Base-by-base conservation (phyloP, 345 rosid genomes). In the Brassica cretica region DNA sequence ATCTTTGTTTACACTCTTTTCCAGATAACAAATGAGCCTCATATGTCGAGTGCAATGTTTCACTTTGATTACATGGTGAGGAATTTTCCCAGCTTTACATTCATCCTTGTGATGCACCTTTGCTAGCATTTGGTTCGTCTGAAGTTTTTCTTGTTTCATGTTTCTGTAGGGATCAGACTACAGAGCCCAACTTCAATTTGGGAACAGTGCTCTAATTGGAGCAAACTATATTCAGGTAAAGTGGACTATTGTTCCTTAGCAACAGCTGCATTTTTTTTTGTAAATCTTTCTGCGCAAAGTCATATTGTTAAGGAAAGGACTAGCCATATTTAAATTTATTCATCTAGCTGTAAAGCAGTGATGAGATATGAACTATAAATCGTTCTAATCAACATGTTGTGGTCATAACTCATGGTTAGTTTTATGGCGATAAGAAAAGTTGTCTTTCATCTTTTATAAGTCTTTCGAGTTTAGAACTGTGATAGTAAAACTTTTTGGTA, bases 201-300 rank as follows among this genome's bases (percentile, higher is more conserved):
- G 96, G 55, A 89, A 89, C 80, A 93, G 89, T 81, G 90, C 93
- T 59, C 78, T 95, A 68, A 78, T 95, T 71, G 98, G 99, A 72
- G 97, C 96, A 49, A 95, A 81, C 82, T 95, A 95, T 83, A 91
- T 95, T 73, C 99, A 93, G 99, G 99, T 90, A 82, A 70, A 64
- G 32, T 79, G 29, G 58, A 75, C 63, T 37, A 68, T 68, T 72
- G 10, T 44, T 29, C 39, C 51, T 46, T 67, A 7, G 66, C 18
- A 67, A 14, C 62, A 68, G 5, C 61, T 19, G 24, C 65, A 66
- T 11, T n/a, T 73, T 37, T 30, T 30, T 30, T 3, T 30, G 6
- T 30, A 29, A 21, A 61, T 61, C 19, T 64, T 49, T 66, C 16
- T 32, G 15, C 51, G 29, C 39, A 24, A 9, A 70, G 74, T 68